These are phyloP conservation scores for Metarhizium rileyi DNA, from an alignment of 2,329 filamentous ascomycete species.

Conservation along the genomic window DNA sequence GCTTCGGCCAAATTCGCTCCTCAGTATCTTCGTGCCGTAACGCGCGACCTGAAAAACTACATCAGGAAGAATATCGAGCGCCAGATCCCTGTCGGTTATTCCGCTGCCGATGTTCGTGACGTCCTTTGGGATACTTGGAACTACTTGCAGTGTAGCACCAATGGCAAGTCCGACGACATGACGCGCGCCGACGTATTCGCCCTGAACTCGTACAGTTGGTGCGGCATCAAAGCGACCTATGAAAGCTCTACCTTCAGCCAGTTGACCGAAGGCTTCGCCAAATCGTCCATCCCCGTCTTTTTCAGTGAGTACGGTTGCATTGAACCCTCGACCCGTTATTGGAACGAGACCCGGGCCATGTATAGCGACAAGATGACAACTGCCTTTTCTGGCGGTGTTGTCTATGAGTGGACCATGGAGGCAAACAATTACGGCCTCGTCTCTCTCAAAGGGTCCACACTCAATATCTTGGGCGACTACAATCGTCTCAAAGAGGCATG, in stretches of 20 bases:
- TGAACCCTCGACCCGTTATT: slow-evolving; percentile 56
- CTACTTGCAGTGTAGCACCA: slow-evolving; percentile 59
- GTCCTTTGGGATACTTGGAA: slow-evolving; percentile 67
- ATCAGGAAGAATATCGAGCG: slow-evolving; percentile 61
- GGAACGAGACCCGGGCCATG: slow-evolving; percentile 65
- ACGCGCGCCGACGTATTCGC: slow-evolving; percentile 67
- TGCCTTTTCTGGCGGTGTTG: slow-evolving; percentile 64
- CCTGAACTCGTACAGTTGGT: slow-evolving; percentile 66
- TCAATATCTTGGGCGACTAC: slow-evolving; percentile 54
- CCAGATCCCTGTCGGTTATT: slow-evolving; percentile 68
- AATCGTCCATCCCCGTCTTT: slow-evolving; percentile 63
- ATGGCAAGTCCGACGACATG: slow-evolving; percentile 43
- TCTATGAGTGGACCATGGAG: slow-evolving; percentile 75
- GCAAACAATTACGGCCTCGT: slow-evolving; percentile 57
- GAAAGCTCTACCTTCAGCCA: slow-evolving; percentile 51
- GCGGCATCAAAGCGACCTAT: slow-evolving; percentile 51
- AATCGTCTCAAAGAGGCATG: slow-evolving; percentile 68
- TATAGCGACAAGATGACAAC: slow-evolving; percentile 61
- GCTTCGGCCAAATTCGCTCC: slow-evolving; percentile 50
- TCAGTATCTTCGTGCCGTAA: slow-evolving; percentile 66
- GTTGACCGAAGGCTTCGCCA: slow-evolving; percentile 55
- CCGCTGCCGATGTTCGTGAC: slow-evolving; percentile 66
- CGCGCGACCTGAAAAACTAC: slow-evolving; percentile 73
- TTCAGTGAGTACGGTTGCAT: slow-evolving; percentile 81
- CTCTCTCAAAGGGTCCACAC: slow-evolving; percentile 46